Percentiles rank a stretch among this genome's conserved stretches.
These are phyloP conservation scores for Drechmeria coniospora DNA, from an alignment of 2,329 filamentous ascomycete genomes.

Conservation along the genomic window DNA sequence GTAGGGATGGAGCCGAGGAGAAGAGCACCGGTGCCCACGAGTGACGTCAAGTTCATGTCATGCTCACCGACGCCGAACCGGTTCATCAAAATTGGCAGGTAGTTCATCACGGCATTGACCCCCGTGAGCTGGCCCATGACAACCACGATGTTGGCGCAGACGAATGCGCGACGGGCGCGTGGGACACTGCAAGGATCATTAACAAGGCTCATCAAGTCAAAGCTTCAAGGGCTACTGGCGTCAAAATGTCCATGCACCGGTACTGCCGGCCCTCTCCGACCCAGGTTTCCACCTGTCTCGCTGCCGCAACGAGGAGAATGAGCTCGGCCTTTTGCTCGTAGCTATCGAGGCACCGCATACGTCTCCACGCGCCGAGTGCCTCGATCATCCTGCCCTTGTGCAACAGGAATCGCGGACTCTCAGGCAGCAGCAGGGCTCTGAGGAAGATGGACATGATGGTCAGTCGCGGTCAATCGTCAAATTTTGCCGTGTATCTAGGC, in stretches of 20 bases:
- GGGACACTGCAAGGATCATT: constrained; percentile 25
- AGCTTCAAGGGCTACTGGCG: constrained; percentile 18
- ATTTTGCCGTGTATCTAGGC: constrained; percentile 1
- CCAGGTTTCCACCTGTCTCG: constrained; percentile 39
- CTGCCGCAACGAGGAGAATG: constrained; percentile 52
- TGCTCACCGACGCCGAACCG: constrained; percentile 50
- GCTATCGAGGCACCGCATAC: constrained; percentile 45
- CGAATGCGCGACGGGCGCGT: constrained; percentile 46
- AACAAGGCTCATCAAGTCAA: not conserved
- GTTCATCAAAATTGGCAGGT: constrained; percentile 52
- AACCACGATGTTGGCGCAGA: constrained; percentile 57
- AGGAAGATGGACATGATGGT: constrained; percentile 18
- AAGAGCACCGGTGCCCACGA: constrained; percentile 53
- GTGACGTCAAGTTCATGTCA: constrained; percentile 56
- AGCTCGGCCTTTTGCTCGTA: constrained; percentile 51
- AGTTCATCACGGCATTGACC: constrained; percentile 57
- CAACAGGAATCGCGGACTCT: constrained; percentile 54
- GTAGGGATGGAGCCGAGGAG: constrained; percentile 54
- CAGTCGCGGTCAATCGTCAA: not conserved
- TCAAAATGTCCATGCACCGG: constrained; percentile 62
- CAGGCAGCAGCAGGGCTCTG: constrained; percentile 58
- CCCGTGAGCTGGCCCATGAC: constrained; percentile 56
- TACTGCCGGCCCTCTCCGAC: constrained; percentile 38
- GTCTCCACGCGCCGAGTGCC: constrained; percentile 53
- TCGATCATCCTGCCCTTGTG: constrained; percentile 38